A percentile compares a stretch with the other conserved stretches of the same genome.
Conservation (phyloP, 345 rosid genomes). For the Dovyalis caffra region DNA sequence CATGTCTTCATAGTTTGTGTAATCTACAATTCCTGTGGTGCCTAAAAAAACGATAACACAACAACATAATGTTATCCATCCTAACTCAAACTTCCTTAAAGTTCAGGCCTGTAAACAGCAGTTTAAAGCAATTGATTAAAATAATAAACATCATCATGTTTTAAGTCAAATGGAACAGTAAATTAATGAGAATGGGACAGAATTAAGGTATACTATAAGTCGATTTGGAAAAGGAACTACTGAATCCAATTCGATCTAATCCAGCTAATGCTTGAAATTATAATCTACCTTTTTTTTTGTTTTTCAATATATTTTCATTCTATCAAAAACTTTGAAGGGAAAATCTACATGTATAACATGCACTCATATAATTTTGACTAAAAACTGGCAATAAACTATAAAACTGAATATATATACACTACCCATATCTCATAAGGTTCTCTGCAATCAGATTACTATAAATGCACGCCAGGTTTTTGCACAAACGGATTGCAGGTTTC, state of each 20-base stretch:
- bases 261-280: not conserved
- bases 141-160: not conserved
- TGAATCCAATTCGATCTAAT: not conserved
- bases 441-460: not conserved
- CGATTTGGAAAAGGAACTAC: not conserved
- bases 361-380: too few species aligned
- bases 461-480: not conserved
- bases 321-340: too few species aligned
- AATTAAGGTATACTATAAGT: not conserved
- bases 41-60: constrained; percentile 17
- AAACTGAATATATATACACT: too few species aligned
- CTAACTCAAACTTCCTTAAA: not conserved
- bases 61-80: not conserved
- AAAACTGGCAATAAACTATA: too few species aligned
- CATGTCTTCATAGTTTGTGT: constrained; percentile 41
- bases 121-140: not conserved
- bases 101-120: not conserved
- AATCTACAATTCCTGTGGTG: constrained; percentile 38
- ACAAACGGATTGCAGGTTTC: not conserved
- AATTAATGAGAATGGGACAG: not conserved
- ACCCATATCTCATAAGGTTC: too few species aligned
- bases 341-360: too few species aligned
- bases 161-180: not conserved
- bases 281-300: not conserved
- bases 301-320: too few species aligned